Percentiles rank a stretch among this genome's conserved stretches.
These are phyloP conservation scores for Cyberlindnera euphorbiae DNA, from an alignment of 805 yeast species.

Conservation along the genomic window DNA sequence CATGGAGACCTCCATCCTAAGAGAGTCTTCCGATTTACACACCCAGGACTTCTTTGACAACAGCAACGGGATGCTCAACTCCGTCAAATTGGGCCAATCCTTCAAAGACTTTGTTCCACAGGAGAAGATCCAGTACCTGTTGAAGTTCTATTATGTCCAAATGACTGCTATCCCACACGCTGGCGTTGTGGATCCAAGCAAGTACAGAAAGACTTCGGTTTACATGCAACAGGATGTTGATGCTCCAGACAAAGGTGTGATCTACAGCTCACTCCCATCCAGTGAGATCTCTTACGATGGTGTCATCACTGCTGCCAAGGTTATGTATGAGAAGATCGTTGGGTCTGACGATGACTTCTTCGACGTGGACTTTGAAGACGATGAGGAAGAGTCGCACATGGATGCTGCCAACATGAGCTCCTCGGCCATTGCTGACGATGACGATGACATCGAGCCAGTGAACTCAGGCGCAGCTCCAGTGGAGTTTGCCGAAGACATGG, in stretches of 20 bases:
- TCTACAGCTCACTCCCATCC: slow-evolving; percentile 65
- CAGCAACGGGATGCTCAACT: slow-evolving; percentile 61
- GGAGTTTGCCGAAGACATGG: slow-evolving; percentile 36
- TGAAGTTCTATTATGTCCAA: slow-evolving; percentile 61
- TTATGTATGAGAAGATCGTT: slow-evolving; percentile 70
- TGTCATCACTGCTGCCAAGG: slow-evolving; percentile 72
- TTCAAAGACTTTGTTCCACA: slow-evolving; percentile 81
- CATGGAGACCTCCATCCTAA: slow-evolving; percentile 72
- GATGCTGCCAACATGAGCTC: slow-evolving; percentile 23
- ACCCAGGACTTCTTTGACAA: slow-evolving; percentile 32
- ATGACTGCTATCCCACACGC: slow-evolving; percentile 51
- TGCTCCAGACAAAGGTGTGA: slow-evolving; percentile 41
- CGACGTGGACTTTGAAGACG: slow-evolving; percentile 91
- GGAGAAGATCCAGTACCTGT: slow-evolving; percentile 57
- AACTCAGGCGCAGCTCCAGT: slow-evolving; percentile 27
- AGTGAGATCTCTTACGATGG: slow-evolving; percentile 91
- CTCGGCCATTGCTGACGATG: slow-evolving; percentile 21
- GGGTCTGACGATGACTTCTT: slow-evolving; percentile 96
- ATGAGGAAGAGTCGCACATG: slow-evolving; percentile 45
- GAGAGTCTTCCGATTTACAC: slow-evolving; percentile 61
- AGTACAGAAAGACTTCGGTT: slow-evolving; percentile 33
- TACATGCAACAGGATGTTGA: slow-evolving; percentile 25
- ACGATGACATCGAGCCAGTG: slow-evolving; percentile 10
- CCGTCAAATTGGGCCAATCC: slow-evolving; percentile 82
- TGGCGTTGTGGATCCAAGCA: slow-evolving; percentile 42